phyloP scores from a whole-genome alignment of 2,329 filamentous ascomycete species.

The Colletotrichum echinochloae region DNA sequence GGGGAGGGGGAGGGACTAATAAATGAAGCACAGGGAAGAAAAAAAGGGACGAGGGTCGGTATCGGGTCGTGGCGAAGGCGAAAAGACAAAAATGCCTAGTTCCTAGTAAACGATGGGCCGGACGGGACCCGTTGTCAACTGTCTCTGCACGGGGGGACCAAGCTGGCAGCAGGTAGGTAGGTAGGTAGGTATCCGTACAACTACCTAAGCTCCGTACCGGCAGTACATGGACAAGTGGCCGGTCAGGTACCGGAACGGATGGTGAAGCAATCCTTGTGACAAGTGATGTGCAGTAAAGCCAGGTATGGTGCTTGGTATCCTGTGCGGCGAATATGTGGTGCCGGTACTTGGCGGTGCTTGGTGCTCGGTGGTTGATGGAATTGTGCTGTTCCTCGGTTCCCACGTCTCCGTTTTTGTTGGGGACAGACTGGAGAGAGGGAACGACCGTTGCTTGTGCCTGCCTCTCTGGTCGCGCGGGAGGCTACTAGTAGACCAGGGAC shows the following conservation, averaged over 20 bases:
- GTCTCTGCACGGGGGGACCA: conserved; percentile 2
- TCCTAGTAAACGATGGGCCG: conserved; percentile 28
- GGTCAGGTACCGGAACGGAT: conserved; percentile 17
- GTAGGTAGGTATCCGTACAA: not conserved
- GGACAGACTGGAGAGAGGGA: conserved; percentile 35
- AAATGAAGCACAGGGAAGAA: conserved; percentile 33
- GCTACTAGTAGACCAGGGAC: conserved; percentile 19
- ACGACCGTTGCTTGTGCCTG: conserved; percentile 17
- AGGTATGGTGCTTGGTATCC: not conserved
- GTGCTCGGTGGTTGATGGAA: conserved; percentile 3
- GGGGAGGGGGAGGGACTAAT: conserved; percentile 30
- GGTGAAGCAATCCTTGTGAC: conserved; percentile 11
- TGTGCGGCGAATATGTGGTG: not conserved
- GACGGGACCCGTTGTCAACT: conserved; percentile 35
- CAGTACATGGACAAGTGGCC: not conserved
- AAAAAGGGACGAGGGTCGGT: conserved; percentile 19
- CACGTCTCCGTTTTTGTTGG: conserved; percentile 39
- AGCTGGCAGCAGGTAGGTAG: not conserved
- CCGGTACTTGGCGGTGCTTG: not conserved
- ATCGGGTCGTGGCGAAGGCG: conserved; percentile 33
- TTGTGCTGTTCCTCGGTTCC: conserved; percentile 14
- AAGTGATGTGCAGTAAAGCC: conserved; percentile 18
- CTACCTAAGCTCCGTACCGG: not conserved
- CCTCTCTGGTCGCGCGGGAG: conserved; percentile 7
- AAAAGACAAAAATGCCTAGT: conserved; percentile 21